Evolutionary conservation across 2,329 filamentous ascomycete species (phyloP).

Genomic region (Neopestalotiopsis sp.): DNA sequence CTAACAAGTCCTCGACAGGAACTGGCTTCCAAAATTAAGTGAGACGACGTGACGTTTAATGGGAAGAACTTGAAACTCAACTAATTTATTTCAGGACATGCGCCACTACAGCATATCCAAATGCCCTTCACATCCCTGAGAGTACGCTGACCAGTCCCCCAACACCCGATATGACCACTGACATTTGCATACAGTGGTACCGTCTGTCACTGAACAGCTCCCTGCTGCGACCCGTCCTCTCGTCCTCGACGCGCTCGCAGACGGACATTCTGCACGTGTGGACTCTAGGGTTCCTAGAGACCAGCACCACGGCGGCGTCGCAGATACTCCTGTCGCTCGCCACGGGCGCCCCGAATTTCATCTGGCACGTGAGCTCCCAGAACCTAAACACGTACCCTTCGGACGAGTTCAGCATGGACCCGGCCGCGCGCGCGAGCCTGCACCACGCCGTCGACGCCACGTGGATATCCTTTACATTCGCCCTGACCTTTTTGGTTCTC

Average conservation of each 20-base stretch:
- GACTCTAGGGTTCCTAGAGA: slow-evolving; percentile 13
- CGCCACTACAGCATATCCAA: slow-evolving; percentile 4
- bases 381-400: not conserved
- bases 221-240: slow-evolving; percentile 6
- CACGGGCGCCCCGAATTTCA: not conserved
- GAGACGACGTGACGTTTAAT: not conserved
- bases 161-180: not conserved
- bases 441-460: slow-evolving; percentile 16
- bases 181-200: slow-evolving; percentile 1
- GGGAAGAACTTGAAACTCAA: no score
- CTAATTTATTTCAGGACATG: not conserved
- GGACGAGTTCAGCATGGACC: slow-evolving; percentile 6
- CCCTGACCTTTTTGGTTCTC: slow-evolving; percentile 14
- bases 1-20: not conserved
- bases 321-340: slow-evolving; percentile 11
- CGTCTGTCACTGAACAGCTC: slow-evolving; percentile 14
- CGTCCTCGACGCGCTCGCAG: slow-evolving; percentile 11
- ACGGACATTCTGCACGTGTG: slow-evolving; percentile 7
- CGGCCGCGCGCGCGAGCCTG: slow-evolving; percentile 1
- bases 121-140: slow-evolving; percentile 19
- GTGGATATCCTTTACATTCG: slow-evolving; percentile 15
- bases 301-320: slow-evolving; percentile 11
- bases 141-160: not conserved
- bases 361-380: slow-evolving; percentile 13
- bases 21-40: slow-evolving; percentile 12